Conservation (phyloP, 768 basidiomycete genomes). For the Multifurca ochricompacta region DNA sequence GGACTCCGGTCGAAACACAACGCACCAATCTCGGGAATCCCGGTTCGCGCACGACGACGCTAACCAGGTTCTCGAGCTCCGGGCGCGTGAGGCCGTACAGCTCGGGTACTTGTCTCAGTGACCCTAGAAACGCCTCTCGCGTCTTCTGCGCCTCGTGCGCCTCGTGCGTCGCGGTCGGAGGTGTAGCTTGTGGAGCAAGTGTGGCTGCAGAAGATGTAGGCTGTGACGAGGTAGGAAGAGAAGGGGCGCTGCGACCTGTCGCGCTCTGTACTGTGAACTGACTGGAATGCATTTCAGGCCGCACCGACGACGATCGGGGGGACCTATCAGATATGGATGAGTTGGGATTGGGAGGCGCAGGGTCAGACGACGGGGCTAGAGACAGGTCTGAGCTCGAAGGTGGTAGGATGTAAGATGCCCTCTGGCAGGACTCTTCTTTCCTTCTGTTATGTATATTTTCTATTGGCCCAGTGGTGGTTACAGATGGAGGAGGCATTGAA, state of each 20-base stretch:
- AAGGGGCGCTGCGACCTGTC: neutral
- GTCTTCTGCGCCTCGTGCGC: conserved; percentile 9
- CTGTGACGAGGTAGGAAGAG: conserved; percentile 14
- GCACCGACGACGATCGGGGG: neutral
- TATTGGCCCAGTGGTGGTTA: neutral
- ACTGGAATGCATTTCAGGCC: neutral
- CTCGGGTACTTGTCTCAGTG: conserved; percentile 37
- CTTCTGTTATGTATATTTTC: neutral
- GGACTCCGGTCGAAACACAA: too few species aligned
- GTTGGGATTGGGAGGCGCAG: neutral
- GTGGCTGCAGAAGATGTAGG: neutral
- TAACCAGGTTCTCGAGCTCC: conserved; percentile 50
- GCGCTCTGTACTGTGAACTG: neutral
- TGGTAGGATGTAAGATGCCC: neutral
- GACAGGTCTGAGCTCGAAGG: conserved; percentile 11
- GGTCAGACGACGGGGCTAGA: conserved; percentile 1
- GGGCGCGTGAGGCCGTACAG: conserved; percentile 47
- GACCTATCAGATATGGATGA: neutral
- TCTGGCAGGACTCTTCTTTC: neutral
- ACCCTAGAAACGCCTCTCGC: conserved; percentile 28
- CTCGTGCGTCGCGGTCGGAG: conserved; percentile 5
- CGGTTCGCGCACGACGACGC: conserved; percentile 61
- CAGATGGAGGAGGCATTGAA: neutral
- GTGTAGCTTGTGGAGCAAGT: conserved; percentile 1
- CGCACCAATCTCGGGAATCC: conserved; percentile 69